Conservation (phyloP, 352 stramenopile genomes). For the Globisporangium apiculatum region DNA sequence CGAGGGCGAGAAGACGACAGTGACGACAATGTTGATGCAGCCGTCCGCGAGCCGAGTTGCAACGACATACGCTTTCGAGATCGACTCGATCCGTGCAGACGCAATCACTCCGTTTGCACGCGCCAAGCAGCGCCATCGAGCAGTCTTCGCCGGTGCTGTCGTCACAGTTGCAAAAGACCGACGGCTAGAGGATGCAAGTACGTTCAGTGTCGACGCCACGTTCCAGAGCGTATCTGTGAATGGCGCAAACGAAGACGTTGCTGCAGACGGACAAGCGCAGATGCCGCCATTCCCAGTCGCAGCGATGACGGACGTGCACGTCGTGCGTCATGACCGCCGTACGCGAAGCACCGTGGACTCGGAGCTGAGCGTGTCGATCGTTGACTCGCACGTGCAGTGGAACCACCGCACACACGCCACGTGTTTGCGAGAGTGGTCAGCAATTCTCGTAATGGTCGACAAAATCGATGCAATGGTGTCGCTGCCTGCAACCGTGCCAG, state of each 20-base stretch:
- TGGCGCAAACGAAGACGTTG: background rate
- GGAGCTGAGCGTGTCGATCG: slow-evolving; percentile 22
- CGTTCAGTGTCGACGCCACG: background rate
- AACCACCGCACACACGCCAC: slow-evolving; percentile 20
- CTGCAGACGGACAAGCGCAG: background rate
- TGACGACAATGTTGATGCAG: slow-evolving; percentile 1
- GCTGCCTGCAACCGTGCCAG: no score
- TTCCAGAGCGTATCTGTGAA: slow-evolving; percentile 15
- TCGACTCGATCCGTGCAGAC: slow-evolving; percentile 6
- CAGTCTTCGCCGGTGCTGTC: slow-evolving; percentile 10
- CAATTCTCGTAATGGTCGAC: slow-evolving; percentile 22
- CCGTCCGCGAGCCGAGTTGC: background rate
- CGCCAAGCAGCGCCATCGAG: slow-evolving; percentile 3
- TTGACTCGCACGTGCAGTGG: slow-evolving; percentile 24
- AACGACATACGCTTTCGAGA: slow-evolving; percentile 5
- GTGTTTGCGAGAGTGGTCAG: slow-evolving; percentile 24
- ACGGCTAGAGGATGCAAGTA: background rate
- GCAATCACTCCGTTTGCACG: slow-evolving; percentile 1
- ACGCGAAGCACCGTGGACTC: slow-evolving; percentile 18
- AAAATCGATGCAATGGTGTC: slow-evolving; percentile 28
- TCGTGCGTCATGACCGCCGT: slow-evolving; percentile 21
- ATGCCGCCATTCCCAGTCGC: slow-evolving; percentile 6
- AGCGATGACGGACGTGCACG: slow-evolving; percentile 12
- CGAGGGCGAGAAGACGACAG: slow-evolving; percentile 1
- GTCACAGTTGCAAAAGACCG: slow-evolving; percentile 8